phyloP scores from a whole-genome alignment of 805 yeast species.

The Saccharomycopsis synnaedendra region DNA sequence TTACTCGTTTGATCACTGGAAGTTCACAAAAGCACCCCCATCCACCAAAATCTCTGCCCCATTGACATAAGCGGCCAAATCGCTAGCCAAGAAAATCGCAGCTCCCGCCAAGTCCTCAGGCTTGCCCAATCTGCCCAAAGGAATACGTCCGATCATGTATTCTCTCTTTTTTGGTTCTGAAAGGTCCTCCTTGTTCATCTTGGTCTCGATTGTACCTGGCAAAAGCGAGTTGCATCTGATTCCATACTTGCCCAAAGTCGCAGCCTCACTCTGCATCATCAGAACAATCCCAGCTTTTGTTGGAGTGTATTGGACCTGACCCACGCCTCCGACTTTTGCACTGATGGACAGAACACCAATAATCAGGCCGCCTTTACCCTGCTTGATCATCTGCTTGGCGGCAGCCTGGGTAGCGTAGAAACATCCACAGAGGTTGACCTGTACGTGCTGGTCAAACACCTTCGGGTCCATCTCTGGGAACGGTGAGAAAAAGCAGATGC shows the following conservation, averaged over 20 bases:
- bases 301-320: slow-evolving; percentile 36
- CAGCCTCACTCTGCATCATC: slow-evolving; percentile 33
- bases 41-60: slow-evolving; percentile 35
- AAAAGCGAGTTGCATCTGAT: slow-evolving; percentile 34
- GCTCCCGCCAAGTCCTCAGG: slow-evolving; percentile 32
- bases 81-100: slow-evolving; percentile 30
- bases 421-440: slow-evolving; percentile 32
- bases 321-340: slow-evolving; percentile 35
- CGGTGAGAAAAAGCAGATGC: slow-evolving; percentile 31
- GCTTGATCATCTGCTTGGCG: slow-evolving; percentile 31
- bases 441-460: slow-evolving; percentile 25
- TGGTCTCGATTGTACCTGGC: slow-evolving; percentile 34
- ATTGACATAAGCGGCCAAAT: slow-evolving; percentile 26
- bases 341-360: slow-evolving; percentile 32
- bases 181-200: slow-evolving; percentile 32
- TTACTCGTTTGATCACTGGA: slow-evolving; percentile 25
- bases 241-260: slow-evolving; percentile 31
- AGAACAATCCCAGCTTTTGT: slow-evolving; percentile 36
- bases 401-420: slow-evolving; percentile 37
- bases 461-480: slow-evolving; percentile 31
- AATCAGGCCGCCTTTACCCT: slow-evolving; percentile 37
- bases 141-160: slow-evolving; percentile 30
- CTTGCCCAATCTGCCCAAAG: slow-evolving; percentile 28
- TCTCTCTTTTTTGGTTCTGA: slow-evolving; percentile 24
- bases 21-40: slow-evolving; percentile 35